Base-by-base conservation (phyloP, 2,329 filamentous ascomycete genomes). In the Pyrenophora seminiperda region DNA sequence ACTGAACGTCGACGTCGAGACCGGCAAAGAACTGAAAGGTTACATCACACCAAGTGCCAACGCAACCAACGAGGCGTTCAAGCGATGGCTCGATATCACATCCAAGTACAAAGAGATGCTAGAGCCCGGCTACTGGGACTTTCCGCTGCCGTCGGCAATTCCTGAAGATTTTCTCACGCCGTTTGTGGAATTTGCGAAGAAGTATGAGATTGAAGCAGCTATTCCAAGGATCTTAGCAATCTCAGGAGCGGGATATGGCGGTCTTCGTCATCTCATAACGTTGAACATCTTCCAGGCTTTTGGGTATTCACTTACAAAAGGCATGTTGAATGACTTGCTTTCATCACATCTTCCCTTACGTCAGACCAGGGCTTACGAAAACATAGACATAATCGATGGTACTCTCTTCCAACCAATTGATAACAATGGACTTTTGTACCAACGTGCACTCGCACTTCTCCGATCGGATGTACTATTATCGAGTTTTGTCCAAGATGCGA, bases 181-280 rank as follows among this genome's bases (percentile, higher is more conserved):
- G 1, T 82, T 79, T 48, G 73, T 75, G 14, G 72, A 80, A 2
- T 82, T 81, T 51, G 70, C 78, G 6, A 63, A 71, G 30, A 79
- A 79, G 59, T 73, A 82, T 6, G 31, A 46, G 6, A 41, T 66
- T 7, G 54, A 59, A 39, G 56, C 52, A 10, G 57, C 59, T 1
- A 47, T 61, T 3, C 60, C 62, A 10, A 49, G 55, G 0, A 65
- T 63, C 22, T 42, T 55, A 11, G 24, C 47, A 0, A 57, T 65
- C n/a, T 62, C 60, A 3, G 58, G 54, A 15, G 47, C 62, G 2
- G 62, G 63, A 10, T 46, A 56, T 31, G 62, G 63, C 3, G 59
- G 59, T 7, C 32, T 66, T 11, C 39, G 49, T 4, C n/a, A 53
- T 7, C n/a, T 59, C 7, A 41, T 61, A 5, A 65, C 61, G 3